Evolutionary conservation across 441 rosid genomes (phyloP).

Genomic region (Flueggea neowawraea): DNA sequence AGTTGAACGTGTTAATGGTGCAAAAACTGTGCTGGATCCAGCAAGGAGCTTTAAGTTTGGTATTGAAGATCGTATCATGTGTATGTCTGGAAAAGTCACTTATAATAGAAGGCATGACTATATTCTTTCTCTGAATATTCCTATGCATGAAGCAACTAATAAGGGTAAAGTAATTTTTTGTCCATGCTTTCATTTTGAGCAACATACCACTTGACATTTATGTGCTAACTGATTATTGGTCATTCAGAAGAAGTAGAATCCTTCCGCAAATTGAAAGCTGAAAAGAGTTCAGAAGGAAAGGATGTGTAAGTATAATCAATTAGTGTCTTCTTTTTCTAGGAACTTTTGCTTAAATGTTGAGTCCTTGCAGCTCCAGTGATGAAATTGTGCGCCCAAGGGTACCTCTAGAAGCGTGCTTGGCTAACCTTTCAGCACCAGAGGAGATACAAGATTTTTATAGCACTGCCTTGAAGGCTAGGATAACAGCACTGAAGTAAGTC

Average conservation of each 20-base stretch:
- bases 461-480: constrained; percentile 83
- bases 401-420: constrained; percentile 91
- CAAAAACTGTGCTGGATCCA: constrained; percentile 66
- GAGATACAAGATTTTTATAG: constrained; percentile 82
- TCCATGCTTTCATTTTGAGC: constrained; percentile 3
- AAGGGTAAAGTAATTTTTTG: constrained; percentile 41
- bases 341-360: constrained; percentile 24
- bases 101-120: constrained; percentile 85
- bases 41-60: constrained; percentile 94
- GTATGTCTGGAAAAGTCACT: constrained; percentile 92
- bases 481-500: constrained; percentile 82
- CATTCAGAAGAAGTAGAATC: constrained; percentile 71
- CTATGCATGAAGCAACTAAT: constrained; percentile 81
- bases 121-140: constrained; percentile 92
- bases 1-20: constrained; percentile 75
- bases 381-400: constrained; percentile 95
- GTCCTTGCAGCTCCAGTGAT: constrained; percentile 54
- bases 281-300: constrained; percentile 57
- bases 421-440: constrained; percentile 77
- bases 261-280: constrained; percentile 58
- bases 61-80: constrained; percentile 84
- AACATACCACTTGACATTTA: constrained; percentile 6
- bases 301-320: constrained; percentile 53
- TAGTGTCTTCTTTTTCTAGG: constrained; percentile 1
- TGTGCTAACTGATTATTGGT: constrained; percentile 21